Base-by-base conservation (phyloP, 2,329 filamentous ascomycete species). In the Aspergillus novoparasiticus region DNA sequence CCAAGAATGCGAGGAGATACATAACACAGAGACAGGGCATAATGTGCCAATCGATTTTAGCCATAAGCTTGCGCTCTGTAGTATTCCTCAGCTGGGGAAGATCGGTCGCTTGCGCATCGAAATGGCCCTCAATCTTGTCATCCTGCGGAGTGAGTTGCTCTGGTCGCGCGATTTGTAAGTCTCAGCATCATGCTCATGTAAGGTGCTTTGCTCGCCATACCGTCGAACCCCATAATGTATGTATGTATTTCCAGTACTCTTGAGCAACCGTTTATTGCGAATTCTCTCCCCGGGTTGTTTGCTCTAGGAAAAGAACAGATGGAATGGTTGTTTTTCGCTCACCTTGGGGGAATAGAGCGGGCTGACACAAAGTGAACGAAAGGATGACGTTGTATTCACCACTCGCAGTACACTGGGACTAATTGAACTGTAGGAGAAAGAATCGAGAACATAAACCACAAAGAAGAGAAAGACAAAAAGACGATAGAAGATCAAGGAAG, bases 11-110 rank as follows among this genome's bases (percentile, higher is more conserved):
- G 56, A 91, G 80, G 46, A 91, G 78, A 73, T 92, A 93, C 75
- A 94, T 82, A 64, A 93, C 81, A 73, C 87, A 90, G 59, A 94
- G 81, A 68, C 90, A 90, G 0, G 91, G 91, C 58, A 94, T 81
- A 58, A 94, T 83, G 68, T 86, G 87, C 67, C 88, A 75, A 75
- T 94, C 91, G 72, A 94, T 89, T 77, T 89, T 90, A 65, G 83
- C 78, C 80, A 92, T 84, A 63, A 94, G 82, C 70, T 82, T 85
- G 67, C 83, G 81, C 79, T 93, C 89, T 1, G 77, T 80, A 9
- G 78, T 81, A 16, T 63, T 68, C 10, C 70, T 75, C 55, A 80
- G 75, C 30, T 64, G 65, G 41, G 74, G 74, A n/a, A 75, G 69
- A 12, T 72, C 74, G 6, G 60, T 61, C 19, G 66, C 56, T 21